Percentiles rank a stretch among this genome's conserved stretches.
Conservation (phyloP, 371 early-diverging fungal genomes). For the Catenaria anguillulae region DNA sequence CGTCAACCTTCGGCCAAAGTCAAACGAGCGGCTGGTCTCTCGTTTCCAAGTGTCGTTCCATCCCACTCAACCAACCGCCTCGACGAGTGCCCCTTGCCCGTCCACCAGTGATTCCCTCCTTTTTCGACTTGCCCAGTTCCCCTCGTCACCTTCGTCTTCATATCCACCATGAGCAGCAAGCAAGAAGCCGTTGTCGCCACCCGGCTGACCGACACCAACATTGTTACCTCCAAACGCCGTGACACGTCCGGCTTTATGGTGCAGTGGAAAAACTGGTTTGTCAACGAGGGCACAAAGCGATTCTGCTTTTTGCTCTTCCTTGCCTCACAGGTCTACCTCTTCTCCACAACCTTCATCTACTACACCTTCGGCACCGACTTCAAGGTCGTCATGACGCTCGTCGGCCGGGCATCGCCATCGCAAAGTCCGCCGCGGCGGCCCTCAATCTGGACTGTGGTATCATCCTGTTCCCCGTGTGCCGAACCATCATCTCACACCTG, state of each 20-base stretch:
- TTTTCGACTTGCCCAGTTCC: too few species aligned
- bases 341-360: constrained; percentile 17
- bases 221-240: background rate
- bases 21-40: too few species aligned
- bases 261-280: constrained; percentile 21
- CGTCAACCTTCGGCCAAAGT: too few species aligned
- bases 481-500: constrained; percentile 54
- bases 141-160: too few species aligned
- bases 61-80: too few species aligned
- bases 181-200: background rate
- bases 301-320: constrained; percentile 20
- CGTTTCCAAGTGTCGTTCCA: too few species aligned
- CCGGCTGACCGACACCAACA: background rate
- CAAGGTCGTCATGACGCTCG: constrained; percentile 18
- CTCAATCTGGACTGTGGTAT: constrained; percentile 55
- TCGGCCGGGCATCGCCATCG: constrained; percentile 29
- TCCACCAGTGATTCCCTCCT: too few species aligned
- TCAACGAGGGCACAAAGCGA: constrained; percentile 21
- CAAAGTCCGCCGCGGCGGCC: constrained; percentile 42
- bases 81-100: too few species aligned
- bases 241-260: constrained; percentile 9
- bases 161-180: too few species aligned
- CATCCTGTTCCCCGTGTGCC: constrained; percentile 65
- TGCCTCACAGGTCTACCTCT: constrained; percentile 23
- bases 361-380: constrained; percentile 20